phyloP scores from a whole-genome alignment of 805 yeast genomes.

The Kodamaea hsintzibuensis region DNA sequence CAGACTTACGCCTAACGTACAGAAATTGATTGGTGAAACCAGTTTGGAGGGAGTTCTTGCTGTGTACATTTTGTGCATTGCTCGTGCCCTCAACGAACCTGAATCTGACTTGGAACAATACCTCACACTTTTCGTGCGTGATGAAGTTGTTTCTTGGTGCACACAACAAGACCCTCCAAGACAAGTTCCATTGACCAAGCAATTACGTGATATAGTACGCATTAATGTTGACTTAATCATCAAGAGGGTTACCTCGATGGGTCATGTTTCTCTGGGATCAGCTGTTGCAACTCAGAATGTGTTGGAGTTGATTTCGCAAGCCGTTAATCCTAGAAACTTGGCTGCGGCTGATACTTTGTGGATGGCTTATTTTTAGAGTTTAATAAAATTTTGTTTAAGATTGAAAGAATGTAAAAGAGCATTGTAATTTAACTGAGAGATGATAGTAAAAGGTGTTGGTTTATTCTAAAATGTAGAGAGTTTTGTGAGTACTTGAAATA shows the following conservation, averaged over 20 bases:
- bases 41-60: constrained; percentile 90
- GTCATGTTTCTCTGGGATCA: constrained; percentile 58
- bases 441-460: too few relatives aligned
- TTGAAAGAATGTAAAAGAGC: neutral
- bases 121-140: constrained; percentile 91
- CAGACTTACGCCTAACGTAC: constrained; percentile 94
- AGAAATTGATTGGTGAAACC: constrained; percentile 90
- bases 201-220: constrained; percentile 81
- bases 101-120: constrained; percentile 90
- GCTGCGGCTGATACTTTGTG: constrained; percentile 90
- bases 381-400: neutral
- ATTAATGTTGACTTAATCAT: constrained; percentile 83
- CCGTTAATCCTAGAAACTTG: constrained; percentile 90
- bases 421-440: too few relatives aligned
- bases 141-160: constrained; percentile 94
- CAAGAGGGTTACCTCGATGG: constrained; percentile 74
- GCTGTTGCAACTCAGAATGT: constrained; percentile 86
- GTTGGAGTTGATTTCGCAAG: constrained; percentile 86
- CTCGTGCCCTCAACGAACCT: constrained; percentile 86
- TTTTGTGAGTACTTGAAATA: too few relatives aligned
- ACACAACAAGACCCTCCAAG: constrained; percentile 74
- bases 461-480: too few relatives aligned
- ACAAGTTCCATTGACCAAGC: constrained; percentile 79
- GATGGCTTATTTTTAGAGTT: constrained; percentile 82
- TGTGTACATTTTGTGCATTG: constrained; percentile 78